Base-by-base conservation (phyloP, 495 filamentous ascomycete genomes). In the Trichodelitschia bisporula region DNA sequence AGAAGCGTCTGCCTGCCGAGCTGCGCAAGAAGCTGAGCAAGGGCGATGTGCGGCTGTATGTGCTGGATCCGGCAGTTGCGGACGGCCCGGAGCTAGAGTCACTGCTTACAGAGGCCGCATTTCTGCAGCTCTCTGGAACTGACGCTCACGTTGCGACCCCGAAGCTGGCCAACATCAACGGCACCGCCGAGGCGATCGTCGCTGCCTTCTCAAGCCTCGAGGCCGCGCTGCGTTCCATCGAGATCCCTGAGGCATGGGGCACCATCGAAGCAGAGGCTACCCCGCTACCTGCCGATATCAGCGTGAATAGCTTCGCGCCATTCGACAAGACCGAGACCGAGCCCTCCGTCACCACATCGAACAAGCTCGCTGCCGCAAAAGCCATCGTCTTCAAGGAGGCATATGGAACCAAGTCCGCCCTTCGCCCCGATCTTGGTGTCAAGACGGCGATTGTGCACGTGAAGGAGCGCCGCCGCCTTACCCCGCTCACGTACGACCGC, bases 321-420 rank as follows among this genome's bases (percentile, higher is more conserved):
- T 91, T 84, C 47, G 64, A 83, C 29, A 86, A 80, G 51, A 55
- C 64, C 25, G 77, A 90, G 40, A 17, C 52, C 1, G 74, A 82
- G 45, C 62, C 70, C 28, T n/a, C n/a, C n/a, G n/a, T n/a, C n/a
- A n/a, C n/a, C n/a, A n/a, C n/a, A n/a, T 56, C 64, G 0, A 52
- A 59, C 3, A 52, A 69, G 26, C 66, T 92, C 40, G 67, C 68
- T 26, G 78, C 69, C 33, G 89, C 86, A 2, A 82, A 86, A 51
- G 77, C 72, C 17, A 57, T 97, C 32, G 64, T 65, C 5, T 97
- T 97, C 68, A 91, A 84, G 56, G 89, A 97, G 56, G 86, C 82
- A 8, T 92, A 79, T 40, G 67, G 60, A 28, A 83, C 76, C 13
- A 58, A 66, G 42, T 54, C 55, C 35, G 58, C 59, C 23, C 68